phyloP scores from a whole-genome alignment of 352 stramenopile species.

The Pythium apleroticum region DNA sequence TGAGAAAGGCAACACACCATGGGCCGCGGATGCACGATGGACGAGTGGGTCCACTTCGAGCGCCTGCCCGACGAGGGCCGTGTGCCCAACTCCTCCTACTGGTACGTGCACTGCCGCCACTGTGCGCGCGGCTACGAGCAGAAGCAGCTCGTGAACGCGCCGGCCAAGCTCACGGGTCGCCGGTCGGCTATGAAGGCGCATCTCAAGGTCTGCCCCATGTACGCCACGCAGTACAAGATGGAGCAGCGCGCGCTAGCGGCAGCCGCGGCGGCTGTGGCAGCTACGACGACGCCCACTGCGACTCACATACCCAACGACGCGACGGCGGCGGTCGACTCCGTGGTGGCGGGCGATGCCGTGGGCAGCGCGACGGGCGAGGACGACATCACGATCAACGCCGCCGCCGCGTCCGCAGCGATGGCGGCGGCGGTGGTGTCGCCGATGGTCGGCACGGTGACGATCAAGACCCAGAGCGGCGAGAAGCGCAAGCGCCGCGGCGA shows the following conservation, averaged over 20 bases:
- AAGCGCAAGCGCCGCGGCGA: constrained; percentile 58
- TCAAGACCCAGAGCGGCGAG: constrained; percentile 30
- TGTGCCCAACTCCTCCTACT: constrained; percentile 80
- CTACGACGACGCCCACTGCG: constrained; percentile 10
- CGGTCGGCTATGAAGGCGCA: constrained; percentile 76
- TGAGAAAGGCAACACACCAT: constrained; percentile 30
- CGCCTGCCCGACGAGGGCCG: constrained; percentile 59
- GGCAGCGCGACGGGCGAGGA: not conserved
- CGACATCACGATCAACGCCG: constrained; percentile 1
- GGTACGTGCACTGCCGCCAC: constrained; percentile 80
- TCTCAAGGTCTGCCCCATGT: constrained; percentile 72
- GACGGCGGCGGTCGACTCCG: not conserved
- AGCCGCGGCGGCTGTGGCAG: constrained; percentile 25
- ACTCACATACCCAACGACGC: constrained; percentile 2
- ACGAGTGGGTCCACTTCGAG: constrained; percentile 84
- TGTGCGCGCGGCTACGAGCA: constrained; percentile 58
- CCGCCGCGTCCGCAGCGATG: not conserved
- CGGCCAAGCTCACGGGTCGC: constrained; percentile 60
- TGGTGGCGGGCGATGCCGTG: not conserved
- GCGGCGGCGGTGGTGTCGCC: not conserved
- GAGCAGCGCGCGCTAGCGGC: constrained; percentile 40
- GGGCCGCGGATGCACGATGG: constrained; percentile 73
- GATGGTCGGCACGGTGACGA: constrained; percentile 15
- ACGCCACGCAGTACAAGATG: constrained; percentile 62
- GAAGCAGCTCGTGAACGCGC: constrained; percentile 63